These are phyloP conservation scores for Hyaloscypha hepaticicola DNA, from an alignment of 495 filamentous ascomycete genomes.

Conservation along the genomic window DNA sequence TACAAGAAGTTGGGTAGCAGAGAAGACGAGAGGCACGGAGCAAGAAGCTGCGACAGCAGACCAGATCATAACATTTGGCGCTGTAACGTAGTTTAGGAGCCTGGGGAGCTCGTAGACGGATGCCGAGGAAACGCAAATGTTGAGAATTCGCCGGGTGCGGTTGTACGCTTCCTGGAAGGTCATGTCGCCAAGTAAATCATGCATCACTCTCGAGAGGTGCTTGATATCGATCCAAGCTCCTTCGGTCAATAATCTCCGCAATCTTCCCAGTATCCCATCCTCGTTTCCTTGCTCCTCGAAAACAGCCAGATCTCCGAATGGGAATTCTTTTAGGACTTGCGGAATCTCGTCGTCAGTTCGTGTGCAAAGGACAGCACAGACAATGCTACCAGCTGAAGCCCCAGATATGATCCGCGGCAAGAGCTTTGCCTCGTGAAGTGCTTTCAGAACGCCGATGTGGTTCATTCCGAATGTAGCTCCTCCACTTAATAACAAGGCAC, in stretches of 20 bases:
- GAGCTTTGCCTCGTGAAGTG: conserved; percentile 70
- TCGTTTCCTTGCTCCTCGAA: conserved; percentile 74
- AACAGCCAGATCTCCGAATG: conserved; percentile 78
- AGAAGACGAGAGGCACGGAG: conserved; percentile 86
- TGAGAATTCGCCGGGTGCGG: conserved; percentile 82
- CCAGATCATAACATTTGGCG: conserved; percentile 94
- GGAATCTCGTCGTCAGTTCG: conserved; percentile 84
- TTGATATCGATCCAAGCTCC: conserved; percentile 82
- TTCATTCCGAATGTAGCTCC: conserved; percentile 96
- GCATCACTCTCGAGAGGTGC: conserved; percentile 79
- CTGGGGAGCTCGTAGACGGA: conserved; percentile 84
- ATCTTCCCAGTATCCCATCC: conserved; percentile 65
- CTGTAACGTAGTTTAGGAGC: conserved; percentile 88
- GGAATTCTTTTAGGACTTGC: conserved; percentile 66
- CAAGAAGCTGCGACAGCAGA: conserved; percentile 94
- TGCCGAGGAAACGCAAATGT: conserved; percentile 87
- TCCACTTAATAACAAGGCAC: conserved; percentile 82
- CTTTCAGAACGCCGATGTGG: conserved; percentile 91
- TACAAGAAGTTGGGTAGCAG: conserved; percentile 70
- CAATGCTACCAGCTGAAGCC: conserved; percentile 91
- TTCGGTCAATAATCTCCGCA: conserved; percentile 73
- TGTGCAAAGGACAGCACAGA: conserved; percentile 81
- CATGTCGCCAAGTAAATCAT: conserved; percentile 73
- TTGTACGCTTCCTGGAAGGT: conserved; percentile 97
- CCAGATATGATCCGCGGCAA: conserved; percentile 92